These are phyloP conservation scores for Patellifolia procumbens DNA, from an alignment of 179 eudicot genomes.

Conservation along the genomic window DNA sequence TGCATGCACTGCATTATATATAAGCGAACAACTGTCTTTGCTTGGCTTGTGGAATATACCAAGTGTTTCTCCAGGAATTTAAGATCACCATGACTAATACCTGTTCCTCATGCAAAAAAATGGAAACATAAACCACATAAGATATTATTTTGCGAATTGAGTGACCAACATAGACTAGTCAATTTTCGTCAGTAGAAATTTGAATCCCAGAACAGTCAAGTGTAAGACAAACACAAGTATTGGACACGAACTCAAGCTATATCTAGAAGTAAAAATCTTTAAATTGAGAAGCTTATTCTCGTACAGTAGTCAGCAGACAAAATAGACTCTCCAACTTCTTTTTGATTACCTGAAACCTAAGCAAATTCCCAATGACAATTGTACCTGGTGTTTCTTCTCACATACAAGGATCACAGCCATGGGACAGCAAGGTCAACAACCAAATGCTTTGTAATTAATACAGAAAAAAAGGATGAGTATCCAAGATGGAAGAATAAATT, in stretches of 20 bases:
- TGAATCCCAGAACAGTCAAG: neutral
- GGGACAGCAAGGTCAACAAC: too few species aligned
- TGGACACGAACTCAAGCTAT: conserved; percentile 4
- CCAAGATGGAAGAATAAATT: neutral
- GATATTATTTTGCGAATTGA: neutral
- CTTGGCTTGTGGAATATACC: conserved; percentile 64
- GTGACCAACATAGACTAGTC: neutral
- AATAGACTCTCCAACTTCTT: neutral
- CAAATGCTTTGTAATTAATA: neutral
- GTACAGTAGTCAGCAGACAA: neutral
- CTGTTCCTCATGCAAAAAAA: conserved; percentile 41
- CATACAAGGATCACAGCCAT: neutral
- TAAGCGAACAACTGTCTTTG: conserved; percentile 55
- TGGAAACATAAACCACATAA: neutral
- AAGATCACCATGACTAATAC: conserved; percentile 45
- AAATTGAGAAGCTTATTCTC: neutral
- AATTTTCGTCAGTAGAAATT: neutral
- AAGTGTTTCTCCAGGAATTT: conserved; percentile 56
- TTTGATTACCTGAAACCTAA: neutral
- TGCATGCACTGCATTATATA: conserved; percentile 56
- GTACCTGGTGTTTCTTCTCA: neutral
- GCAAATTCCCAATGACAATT: neutral
- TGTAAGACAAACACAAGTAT: neutral
- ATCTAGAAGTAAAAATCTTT: neutral
- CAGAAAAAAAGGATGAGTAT: neutral